Evolutionary conservation across 768 basidiomycete genomes (phyloP).

Genomic region (Lactarius quietus): DNA sequence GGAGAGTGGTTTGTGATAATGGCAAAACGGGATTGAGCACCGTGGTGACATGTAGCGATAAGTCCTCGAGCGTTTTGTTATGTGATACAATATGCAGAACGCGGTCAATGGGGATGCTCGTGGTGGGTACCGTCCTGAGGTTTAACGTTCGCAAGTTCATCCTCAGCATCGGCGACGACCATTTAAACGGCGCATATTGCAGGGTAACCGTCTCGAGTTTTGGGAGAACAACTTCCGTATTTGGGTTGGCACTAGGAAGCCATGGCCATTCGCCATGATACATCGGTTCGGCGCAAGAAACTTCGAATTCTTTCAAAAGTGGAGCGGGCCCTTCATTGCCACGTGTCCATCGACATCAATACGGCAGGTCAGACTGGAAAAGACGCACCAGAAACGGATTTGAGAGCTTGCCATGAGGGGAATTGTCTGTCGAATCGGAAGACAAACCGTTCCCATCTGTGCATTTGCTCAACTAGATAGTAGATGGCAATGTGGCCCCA

Average conservation of each 20-base stretch:
- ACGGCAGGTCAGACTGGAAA: neutral
- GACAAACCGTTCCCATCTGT: slow-evolving; percentile 76
- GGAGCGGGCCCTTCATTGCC: slow-evolving; percentile 59
- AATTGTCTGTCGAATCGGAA: slow-evolving; percentile 79
- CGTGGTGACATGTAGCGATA: slow-evolving; percentile 60
- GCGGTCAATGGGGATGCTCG: slow-evolving; percentile 62
- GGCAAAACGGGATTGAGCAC: slow-evolving; percentile 64
- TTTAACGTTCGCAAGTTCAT: slow-evolving; percentile 55
- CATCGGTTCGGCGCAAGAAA: slow-evolving; percentile 64
- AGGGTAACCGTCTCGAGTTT: slow-evolving; percentile 57
- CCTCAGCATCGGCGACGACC: slow-evolving; percentile 70
- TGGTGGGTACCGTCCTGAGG: slow-evolving; percentile 61
- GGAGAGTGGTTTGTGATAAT: slow-evolving; percentile 48
- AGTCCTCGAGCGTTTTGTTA: slow-evolving; percentile 52
- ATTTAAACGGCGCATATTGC: slow-evolving; percentile 72
- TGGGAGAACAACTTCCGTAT: slow-evolving; percentile 38
- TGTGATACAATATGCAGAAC: slow-evolving; percentile 60
- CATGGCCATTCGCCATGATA: slow-evolving; percentile 64
- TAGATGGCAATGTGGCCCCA: slow-evolving; percentile 82
- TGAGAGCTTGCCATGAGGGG: slow-evolving; percentile 66
- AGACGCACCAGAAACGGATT: slow-evolving; percentile 62
- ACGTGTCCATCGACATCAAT: slow-evolving; percentile 17
- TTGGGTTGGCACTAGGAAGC: slow-evolving; percentile 53
- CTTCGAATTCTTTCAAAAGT: slow-evolving; percentile 69
- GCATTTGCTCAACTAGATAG: slow-evolving; percentile 77